phyloP scores from a whole-genome alignment of 2,329 filamentous ascomycete genomes.

The Rhynchosporium agropyri region DNA sequence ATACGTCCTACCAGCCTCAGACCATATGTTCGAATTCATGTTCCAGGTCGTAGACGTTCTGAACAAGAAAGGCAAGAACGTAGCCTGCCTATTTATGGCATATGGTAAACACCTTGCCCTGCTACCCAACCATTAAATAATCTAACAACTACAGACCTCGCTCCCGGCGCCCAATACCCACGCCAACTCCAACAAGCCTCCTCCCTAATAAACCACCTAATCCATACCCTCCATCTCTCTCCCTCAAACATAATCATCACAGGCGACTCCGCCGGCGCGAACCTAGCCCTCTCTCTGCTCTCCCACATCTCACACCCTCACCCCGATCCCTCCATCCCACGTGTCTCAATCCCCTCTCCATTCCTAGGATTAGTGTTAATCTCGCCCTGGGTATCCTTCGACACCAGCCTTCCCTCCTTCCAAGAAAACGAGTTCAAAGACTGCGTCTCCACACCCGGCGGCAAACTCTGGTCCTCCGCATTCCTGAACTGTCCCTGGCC shows the following conservation, averaged over 20 bases:
- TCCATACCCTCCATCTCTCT: slow-evolving; percentile 38
- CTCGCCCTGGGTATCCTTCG: slow-evolving; percentile 60
- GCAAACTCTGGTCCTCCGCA: slow-evolving; percentile 50
- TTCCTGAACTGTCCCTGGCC: slow-evolving; percentile 47
- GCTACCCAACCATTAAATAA: not conserved
- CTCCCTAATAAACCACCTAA: slow-evolving; percentile 48
- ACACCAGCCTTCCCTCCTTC: slow-evolving; percentile 48
- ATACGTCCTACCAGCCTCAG: slow-evolving; percentile 52
- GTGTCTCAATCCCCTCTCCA: slow-evolving; percentile 45
- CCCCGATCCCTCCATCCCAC: slow-evolving; percentile 56
- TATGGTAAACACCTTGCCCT: slow-evolving; percentile 48
- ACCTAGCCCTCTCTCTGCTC: slow-evolving; percentile 48
- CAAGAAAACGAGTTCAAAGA: slow-evolving; percentile 54
- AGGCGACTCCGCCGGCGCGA: slow-evolving; percentile 58
- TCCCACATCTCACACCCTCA: slow-evolving; percentile 60
- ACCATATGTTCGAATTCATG: slow-evolving; percentile 51
- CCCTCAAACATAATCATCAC: slow-evolving; percentile 48
- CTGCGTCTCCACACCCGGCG: slow-evolving; percentile 47
- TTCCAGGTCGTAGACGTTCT: slow-evolving; percentile 36
- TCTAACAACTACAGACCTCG: slow-evolving; percentile 44
- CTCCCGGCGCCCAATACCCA: slow-evolving; percentile 50
- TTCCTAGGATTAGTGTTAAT: slow-evolving; percentile 57
- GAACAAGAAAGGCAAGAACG: slow-evolving; percentile 46
- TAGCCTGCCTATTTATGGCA: slow-evolving; percentile 56
- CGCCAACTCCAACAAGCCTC: slow-evolving; percentile 51